Percentiles rank a stretch among this genome's conserved stretches.
Evolutionary conservation across 352 stramenopile species (phyloP).

Genomic region (Pythium folliculosum): DNA sequence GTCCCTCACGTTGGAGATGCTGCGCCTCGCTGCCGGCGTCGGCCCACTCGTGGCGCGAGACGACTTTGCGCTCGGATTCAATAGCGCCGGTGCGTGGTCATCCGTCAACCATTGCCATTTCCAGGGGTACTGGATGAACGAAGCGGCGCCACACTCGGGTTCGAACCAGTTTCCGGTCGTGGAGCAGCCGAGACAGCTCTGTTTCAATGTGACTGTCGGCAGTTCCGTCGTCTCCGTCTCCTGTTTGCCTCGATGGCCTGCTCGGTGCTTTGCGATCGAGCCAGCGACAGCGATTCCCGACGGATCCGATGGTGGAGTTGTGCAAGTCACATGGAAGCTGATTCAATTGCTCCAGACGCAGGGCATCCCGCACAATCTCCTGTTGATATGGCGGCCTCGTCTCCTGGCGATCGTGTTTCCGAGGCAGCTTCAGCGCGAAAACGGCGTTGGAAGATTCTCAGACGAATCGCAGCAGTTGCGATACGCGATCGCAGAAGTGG

Average conservation of each 20-base stretch:
- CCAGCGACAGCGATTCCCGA: background rate
- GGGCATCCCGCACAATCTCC: constrained; percentile 56
- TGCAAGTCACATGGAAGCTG: constrained; percentile 36
- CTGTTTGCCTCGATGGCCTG: constrained; percentile 45
- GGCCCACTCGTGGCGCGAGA: constrained; percentile 33
- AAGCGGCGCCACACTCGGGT: constrained; percentile 5
- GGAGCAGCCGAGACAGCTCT: constrained; percentile 33
- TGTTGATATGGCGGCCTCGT: constrained; percentile 30
- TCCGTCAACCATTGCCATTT: constrained; percentile 81
- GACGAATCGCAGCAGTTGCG: constrained; percentile 31
- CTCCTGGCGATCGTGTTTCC: constrained; percentile 56
- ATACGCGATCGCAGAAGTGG: constrained; percentile 63
- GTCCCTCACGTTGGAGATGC: constrained; percentile 4
- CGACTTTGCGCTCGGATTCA: constrained; percentile 64
- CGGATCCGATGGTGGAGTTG: background rate
- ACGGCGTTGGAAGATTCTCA: constrained; percentile 28
- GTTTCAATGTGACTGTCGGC: constrained; percentile 23
- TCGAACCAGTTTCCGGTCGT: constrained; percentile 44
- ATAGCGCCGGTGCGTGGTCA: constrained; percentile 73
- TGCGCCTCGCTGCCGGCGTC: constrained; percentile 21
- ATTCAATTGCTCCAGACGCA: constrained; percentile 41
- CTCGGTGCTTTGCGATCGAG: constrained; percentile 47
- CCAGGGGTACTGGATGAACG: constrained; percentile 58
- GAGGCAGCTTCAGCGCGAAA: constrained; percentile 54
- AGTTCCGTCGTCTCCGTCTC: constrained; percentile 23